These are phyloP conservation scores for Daldinia caldariorum DNA, from an alignment of 495 filamentous ascomycete species.

Conservation along the genomic window DNA sequence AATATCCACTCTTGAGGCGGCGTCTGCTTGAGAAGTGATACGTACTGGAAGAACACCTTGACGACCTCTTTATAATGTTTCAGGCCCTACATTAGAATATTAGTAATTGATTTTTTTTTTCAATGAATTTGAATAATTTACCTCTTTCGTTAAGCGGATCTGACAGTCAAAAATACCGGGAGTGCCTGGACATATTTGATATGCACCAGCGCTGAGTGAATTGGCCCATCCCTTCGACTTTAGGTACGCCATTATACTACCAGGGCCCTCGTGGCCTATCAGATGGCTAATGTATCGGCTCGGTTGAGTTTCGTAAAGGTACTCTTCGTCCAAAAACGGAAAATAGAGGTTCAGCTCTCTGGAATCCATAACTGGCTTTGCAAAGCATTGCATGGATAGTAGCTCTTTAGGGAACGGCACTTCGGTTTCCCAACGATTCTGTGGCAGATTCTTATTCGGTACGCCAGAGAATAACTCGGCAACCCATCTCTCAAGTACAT, in stretches of 20 bases:
- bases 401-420: slow-evolving; percentile 73
- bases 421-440: slow-evolving; percentile 82
- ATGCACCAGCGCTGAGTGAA: slow-evolving; percentile 80
- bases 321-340: slow-evolving; percentile 88
- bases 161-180: slow-evolving; percentile 81
- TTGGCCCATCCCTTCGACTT: slow-evolving; percentile 98
- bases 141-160: slow-evolving; percentile 87
- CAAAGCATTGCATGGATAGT: slow-evolving; percentile 84
- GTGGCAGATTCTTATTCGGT: slow-evolving; percentile 82
- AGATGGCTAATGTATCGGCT: slow-evolving; percentile 91
- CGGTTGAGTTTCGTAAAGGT: slow-evolving; percentile 82
- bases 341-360: slow-evolving; percentile 86
- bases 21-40: slow-evolving; percentile 82
- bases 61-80: slow-evolving; percentile 87
- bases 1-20: slow-evolving; percentile 93
- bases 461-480: slow-evolving; percentile 85
- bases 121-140: slow-evolving; percentile 25
- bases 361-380: slow-evolving; percentile 96
- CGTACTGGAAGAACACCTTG: slow-evolving; percentile 92
- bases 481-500: slow-evolving; percentile 89
- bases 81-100: slow-evolving; percentile 54
- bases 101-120: slow-evolving; percentile 7
- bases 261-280: slow-evolving; percentile 96
- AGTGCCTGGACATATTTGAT: slow-evolving; percentile 80
- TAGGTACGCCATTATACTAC: slow-evolving; percentile 93